Conservation (phyloP, 768 basidiomycete species). For the Daedaleopsis sinensis region DNA sequence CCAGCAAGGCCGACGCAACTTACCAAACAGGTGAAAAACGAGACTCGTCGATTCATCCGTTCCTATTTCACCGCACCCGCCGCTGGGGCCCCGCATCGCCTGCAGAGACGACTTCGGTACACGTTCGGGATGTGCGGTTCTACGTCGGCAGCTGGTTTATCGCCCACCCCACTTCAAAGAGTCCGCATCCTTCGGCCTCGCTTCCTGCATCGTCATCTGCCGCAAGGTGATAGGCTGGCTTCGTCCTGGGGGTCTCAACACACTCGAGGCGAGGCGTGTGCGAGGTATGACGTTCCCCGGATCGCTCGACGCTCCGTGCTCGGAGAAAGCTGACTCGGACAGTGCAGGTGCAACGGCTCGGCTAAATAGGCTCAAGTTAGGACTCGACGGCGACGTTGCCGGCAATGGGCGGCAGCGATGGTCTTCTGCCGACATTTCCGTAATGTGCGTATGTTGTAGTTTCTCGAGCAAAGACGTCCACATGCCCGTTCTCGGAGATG, state of each 20-base stretch:
- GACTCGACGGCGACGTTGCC: not conserved
- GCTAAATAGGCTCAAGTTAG: constrained; percentile 6
- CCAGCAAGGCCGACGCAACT: not conserved
- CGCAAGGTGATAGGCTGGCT: not conserved
- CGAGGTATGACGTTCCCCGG: not conserved
- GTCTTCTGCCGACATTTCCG: constrained; percentile 8
- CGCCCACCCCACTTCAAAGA: not conserved
- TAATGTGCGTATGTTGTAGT: not conserved
- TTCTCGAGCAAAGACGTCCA: not conserved
- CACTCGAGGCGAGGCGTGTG: not conserved
- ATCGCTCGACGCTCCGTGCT: constrained; percentile 3
- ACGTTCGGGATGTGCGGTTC: constrained; percentile 17
- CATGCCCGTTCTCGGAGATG: too few relatives aligned
- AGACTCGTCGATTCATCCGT: constrained; percentile 5
- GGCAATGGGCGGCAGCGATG: not conserved
- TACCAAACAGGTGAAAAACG: not conserved
- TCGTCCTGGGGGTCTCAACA: not conserved
- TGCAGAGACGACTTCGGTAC: constrained; percentile 15
- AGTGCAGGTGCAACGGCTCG: not conserved
- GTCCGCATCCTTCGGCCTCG: not conserved
- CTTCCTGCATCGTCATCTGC: not conserved
- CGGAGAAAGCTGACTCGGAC: constrained; percentile 16
- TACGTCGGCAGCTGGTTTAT: constrained; percentile 10
- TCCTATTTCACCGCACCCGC: constrained; percentile 3
- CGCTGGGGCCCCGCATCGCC: constrained; percentile 10